Evolutionary conservation across 805 yeast genomes (phyloP), one percentile per base, ranked within the genome.

Genomic region (Cyberlindnera xylosilytica): DNA sequence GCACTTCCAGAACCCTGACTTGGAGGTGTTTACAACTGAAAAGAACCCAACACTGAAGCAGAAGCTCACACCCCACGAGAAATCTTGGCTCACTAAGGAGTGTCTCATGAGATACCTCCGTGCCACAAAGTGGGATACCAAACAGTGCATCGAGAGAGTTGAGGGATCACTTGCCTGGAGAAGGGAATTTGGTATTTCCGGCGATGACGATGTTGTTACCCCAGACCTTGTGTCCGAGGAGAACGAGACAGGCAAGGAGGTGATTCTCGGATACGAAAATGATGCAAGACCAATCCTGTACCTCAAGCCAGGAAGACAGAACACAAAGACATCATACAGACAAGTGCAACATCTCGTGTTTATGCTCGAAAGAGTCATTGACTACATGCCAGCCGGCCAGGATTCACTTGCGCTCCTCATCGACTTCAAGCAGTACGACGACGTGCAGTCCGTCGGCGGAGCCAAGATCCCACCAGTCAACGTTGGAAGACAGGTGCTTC

Each of bases 281-380:
- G 89, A 85, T 57, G 75, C 83, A 19, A 78, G 99, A 60, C 98
- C 99, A 4, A 91, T 97, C 57, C 68, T 93, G 27, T 91, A 91
- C 62, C 72, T 93, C 61, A 85, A 87, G 62, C 95, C 96, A 1
- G 98, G 98, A 12, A 78, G 96, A 60, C 99, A 93, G 65, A 93
- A 93, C 67, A 93, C 99, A 13, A 87, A 87, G 58, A 79, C 93
- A 3, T 79, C 93, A 1, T 83, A 80, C 49, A 76, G 91, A 54
- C 99, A 93, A 61, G 97, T 93, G n/a, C 95, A 93, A 64, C 97
- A 89, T 61, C 70, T 93, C 61, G 98, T 93, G 6, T 91, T 73
- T 68, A 84, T 84, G 89, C 72, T 93, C 41, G 99, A 93, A 64
- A 74, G 90, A 45, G 96, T 86, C 33, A 90, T 91, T 44, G 95